Conservation (phyloP, 208 protist species). For the Wallacemonas sp. region DNA sequence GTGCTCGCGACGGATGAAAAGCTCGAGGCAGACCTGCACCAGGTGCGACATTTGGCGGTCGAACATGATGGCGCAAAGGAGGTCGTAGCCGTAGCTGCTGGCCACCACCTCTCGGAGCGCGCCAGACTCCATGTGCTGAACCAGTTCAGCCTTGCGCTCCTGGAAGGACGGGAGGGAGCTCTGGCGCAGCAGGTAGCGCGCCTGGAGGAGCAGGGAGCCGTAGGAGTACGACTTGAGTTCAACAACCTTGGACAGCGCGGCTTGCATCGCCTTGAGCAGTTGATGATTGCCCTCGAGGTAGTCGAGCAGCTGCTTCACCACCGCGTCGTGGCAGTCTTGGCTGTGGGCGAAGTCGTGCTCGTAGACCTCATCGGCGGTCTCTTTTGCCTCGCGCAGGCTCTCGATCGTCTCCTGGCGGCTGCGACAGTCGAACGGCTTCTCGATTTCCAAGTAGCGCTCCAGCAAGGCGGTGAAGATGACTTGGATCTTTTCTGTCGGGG, state of each 20-base stretch:
- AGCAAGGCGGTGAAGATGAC: slow-evolving; percentile 60
- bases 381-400: slow-evolving; percentile 45
- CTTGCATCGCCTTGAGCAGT: slow-evolving; percentile 64
- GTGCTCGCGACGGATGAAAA: slow-evolving; percentile 82
- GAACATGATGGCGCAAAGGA: slow-evolving; percentile 80
- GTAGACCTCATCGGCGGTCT: slow-evolving; percentile 41
- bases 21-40: slow-evolving; percentile 65
- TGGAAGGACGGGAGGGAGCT: slow-evolving; percentile 69
- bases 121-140: slow-evolving; percentile 59
- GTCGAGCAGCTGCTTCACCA: slow-evolving; percentile 54
- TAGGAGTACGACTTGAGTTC: slow-evolving; percentile 50
- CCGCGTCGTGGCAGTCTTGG: slow-evolving; percentile 70
- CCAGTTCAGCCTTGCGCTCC: slow-evolving; percentile 70
- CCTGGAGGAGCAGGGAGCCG: slow-evolving; percentile 67
- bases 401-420: slow-evolving; percentile 77
- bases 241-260: slow-evolving; percentile 46
- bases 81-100: slow-evolving; percentile 67
- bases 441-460: slow-evolving; percentile 68
- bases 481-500: slow-evolving; percentile 65
- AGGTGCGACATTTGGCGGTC: slow-evolving; percentile 73
- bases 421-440: slow-evolving; percentile 62
- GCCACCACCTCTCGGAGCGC: slow-evolving; percentile 43
- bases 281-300: slow-evolving; percentile 57
- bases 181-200: slow-evolving; percentile 70
- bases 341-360: slow-evolving; percentile 74